These are phyloP conservation scores for Gossypium armourianum DNA, from an alignment of 441 rosid species.

Conservation along the genomic window DNA sequence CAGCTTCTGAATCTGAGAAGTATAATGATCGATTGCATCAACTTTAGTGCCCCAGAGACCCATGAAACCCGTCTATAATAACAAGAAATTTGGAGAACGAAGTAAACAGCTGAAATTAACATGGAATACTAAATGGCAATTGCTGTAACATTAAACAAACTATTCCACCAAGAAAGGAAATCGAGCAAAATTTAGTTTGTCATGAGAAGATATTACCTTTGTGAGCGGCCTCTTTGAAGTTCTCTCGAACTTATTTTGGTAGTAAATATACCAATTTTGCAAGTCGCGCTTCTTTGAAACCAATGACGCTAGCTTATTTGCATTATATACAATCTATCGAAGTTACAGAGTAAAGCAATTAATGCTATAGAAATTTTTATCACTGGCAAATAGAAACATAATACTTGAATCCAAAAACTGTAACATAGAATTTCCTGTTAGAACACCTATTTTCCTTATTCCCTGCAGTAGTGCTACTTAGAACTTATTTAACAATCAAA, in stretches of 20 bases:
- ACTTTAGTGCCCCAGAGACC: constrained; percentile 65
- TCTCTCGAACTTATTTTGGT: constrained; percentile 59
- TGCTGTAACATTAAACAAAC: neutral
- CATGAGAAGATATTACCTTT: constrained; percentile 43
- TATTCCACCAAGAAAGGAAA: constrained; percentile 9
- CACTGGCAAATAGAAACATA: neutral
- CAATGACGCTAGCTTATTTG: constrained; percentile 64
- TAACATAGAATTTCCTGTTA: neutral
- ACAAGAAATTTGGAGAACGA: constrained; percentile 7
- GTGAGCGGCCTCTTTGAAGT: constrained; percentile 48
- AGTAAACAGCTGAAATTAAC: neutral
- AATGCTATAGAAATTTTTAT: neutral
- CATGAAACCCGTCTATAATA: constrained; percentile 55
- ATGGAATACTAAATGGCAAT: neutral
- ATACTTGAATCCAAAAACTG: neutral
- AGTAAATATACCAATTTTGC: constrained; percentile 64
- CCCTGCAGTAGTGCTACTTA: neutral
- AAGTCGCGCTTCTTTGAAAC: constrained; percentile 48
- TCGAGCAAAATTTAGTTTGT: constrained; percentile 8
- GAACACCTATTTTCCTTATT: neutral
- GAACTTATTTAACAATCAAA: neutral
- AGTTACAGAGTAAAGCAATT: neutral
- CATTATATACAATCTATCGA: constrained; percentile 60
- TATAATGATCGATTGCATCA: constrained; percentile 70
- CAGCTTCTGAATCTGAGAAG: constrained; percentile 38